These are phyloP conservation scores for Filobasidium wieringae DNA, from an alignment of 768 basidiomycete genomes.

Conservation along the genomic window DNA sequence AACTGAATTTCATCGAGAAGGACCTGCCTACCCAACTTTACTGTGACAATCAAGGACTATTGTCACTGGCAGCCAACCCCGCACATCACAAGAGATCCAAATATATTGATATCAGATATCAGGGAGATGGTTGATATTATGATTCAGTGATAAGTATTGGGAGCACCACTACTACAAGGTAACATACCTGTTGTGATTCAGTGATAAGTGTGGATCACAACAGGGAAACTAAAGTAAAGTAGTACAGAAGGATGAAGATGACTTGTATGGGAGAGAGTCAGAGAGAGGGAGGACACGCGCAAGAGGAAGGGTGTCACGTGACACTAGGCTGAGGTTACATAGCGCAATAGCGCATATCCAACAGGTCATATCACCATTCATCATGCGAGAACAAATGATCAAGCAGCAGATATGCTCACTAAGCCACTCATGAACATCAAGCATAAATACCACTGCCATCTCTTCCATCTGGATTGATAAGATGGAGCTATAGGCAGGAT, in stretches of 20 bases:
- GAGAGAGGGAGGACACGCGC: too few species aligned
- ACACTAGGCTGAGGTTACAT: too few species aligned
- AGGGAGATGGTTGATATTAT: slow-evolving; percentile 32
- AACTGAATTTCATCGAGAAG: not conserved
- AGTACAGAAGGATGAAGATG: too few species aligned
- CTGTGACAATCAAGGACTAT: slow-evolving; percentile 1
- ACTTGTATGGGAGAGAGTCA: too few species aligned
- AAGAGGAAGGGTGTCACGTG: too few species aligned
- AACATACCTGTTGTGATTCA: too few species aligned
- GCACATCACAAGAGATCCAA: slow-evolving; percentile 39
- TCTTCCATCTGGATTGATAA: not conserved
- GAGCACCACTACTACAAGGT: too few species aligned
- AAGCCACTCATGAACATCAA: not conserved
- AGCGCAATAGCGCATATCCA: too few species aligned
- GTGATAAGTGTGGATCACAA: too few species aligned
- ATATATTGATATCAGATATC: slow-evolving; percentile 41
- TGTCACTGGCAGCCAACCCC: slow-evolving; percentile 34
- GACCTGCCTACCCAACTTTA: not conserved
- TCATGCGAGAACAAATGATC: not conserved
- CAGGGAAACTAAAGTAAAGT: too few species aligned
- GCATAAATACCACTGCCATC: not conserved
- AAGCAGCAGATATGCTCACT: not conserved
- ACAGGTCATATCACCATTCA: not conserved
- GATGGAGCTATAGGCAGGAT: too few species aligned
- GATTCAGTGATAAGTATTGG: too few species aligned